These are phyloP conservation scores for Neurospora sp. DNA, from an alignment of 495 filamentous ascomycete genomes.

Conservation along the genomic window DNA sequence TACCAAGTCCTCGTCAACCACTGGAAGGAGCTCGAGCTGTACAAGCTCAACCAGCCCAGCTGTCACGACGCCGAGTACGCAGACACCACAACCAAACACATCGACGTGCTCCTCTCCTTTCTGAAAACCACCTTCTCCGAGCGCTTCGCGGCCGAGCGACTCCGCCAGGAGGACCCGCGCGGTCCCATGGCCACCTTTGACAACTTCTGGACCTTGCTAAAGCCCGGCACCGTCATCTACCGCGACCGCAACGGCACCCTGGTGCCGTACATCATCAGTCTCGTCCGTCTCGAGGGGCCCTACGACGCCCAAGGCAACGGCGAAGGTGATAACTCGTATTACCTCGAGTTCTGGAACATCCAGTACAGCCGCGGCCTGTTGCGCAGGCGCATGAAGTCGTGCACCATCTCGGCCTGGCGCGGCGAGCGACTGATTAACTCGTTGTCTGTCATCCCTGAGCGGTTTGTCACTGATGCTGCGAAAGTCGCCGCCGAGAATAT, in stretches of 20 bases:
- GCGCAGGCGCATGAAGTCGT: conserved; percentile 20
- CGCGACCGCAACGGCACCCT: conserved; percentile 17
- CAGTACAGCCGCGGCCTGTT: conserved; percentile 15
- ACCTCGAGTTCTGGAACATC: conserved; percentile 26
- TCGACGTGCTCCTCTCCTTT: conserved; percentile 30
- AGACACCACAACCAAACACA: conserved; percentile 24
- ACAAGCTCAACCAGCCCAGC: conserved; percentile 22
- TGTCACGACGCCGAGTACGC: conserved; percentile 23
- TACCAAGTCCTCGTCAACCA: conserved; percentile 30
- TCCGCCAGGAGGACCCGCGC: conserved; percentile 14
- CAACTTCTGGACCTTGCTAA: conserved; percentile 26
- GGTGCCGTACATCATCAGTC: conserved; percentile 23
- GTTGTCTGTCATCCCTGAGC: conserved; percentile 25
- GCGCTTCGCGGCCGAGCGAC: conserved; percentile 21
- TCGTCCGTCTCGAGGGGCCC: background rate
- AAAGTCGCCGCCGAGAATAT: conserved; percentile 16
- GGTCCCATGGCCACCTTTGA: conserved; percentile 25
- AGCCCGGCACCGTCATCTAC: conserved; percentile 29
- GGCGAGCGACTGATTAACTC: conserved; percentile 25
- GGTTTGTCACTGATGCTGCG: conserved; percentile 18
- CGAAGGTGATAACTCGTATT: conserved; percentile 6
- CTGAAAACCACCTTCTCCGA: conserved; percentile 16
- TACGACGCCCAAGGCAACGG: background rate
- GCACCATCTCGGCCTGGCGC: conserved; percentile 17
- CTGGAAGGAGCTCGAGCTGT: conserved; percentile 20